A percentile compares a stretch with the other conserved stretches of the same genome.
phyloP scores from a whole-genome alignment of 2,329 filamentous ascomycete genomes.

The Drechslera avenae region DNA sequence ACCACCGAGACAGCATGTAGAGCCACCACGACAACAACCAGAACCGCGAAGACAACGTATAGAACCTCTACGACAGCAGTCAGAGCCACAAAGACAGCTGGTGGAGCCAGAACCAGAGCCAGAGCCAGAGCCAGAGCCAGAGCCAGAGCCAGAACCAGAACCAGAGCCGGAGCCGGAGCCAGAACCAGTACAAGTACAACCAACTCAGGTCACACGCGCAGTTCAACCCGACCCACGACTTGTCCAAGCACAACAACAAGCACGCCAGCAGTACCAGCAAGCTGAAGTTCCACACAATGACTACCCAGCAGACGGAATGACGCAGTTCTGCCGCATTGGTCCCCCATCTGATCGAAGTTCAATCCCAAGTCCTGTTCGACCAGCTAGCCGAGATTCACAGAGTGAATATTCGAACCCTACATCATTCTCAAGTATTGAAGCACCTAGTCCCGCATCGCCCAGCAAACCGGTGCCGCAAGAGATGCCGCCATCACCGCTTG shows the following conservation, averaged over 20 bases:
- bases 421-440: conserved; percentile 85
- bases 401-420: conserved; percentile 91
- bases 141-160: conserved; percentile 7
- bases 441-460: conserved; percentile 74
- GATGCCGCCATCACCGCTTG: conserved; percentile 29
- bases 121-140: conserved; percentile 10
- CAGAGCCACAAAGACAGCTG: conserved; percentile 12
- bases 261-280: conserved; percentile 47
- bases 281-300: conserved; percentile 85
- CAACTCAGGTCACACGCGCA: conserved; percentile 19
- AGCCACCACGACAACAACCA: conserved; percentile 3
- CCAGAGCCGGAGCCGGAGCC: too few relatives aligned
- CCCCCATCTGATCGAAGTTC: conserved; percentile 73
- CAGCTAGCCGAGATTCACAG: conserved; percentile 83
- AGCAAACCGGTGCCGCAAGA: conserved; percentile 58
- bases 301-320: conserved; percentile 95
- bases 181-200: too few relatives aligned
- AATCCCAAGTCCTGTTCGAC: conserved; percentile 69
- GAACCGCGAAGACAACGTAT: conserved; percentile 11
- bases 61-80: conserved; percentile 4
- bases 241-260: conserved; percentile 46
- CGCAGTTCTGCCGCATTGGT: conserved; percentile 87
- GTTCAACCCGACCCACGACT: conserved; percentile 44
- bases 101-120: conserved; percentile 6
- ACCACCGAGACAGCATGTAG: conserved; percentile 2